Conservation (phyloP, 1,139 yeast genomes). For the Nematodospora anomalae region DNA sequence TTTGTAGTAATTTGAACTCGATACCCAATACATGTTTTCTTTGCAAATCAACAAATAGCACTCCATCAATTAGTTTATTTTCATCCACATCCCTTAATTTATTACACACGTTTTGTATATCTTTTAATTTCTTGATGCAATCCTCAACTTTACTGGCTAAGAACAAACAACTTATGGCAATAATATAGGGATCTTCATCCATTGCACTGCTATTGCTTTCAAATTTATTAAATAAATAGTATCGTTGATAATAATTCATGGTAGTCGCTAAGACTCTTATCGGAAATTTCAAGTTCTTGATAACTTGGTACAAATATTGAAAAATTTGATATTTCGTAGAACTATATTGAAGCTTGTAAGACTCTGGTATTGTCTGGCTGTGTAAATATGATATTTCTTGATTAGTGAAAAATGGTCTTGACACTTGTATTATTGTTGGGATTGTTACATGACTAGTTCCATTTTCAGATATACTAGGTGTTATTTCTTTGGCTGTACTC, state of each 20-base stretch:
- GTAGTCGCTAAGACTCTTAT: slow-evolving; percentile 64
- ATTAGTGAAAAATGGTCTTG: slow-evolving; percentile 64
- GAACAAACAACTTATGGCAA: slow-evolving; percentile 73
- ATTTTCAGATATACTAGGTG: slow-evolving; percentile 9
- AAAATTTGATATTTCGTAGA: slow-evolving; percentile 56
- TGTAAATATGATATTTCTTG: slow-evolving; percentile 57
- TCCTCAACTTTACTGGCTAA: slow-evolving; percentile 86
- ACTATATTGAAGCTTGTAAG: slow-evolving; percentile 45
- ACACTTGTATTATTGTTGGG: slow-evolving; percentile 43
- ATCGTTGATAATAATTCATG: slow-evolving; percentile 72
- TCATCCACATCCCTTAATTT: slow-evolving; percentile 36
- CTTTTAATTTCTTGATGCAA: slow-evolving; percentile 77
- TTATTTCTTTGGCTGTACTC: slow-evolving; percentile 7
- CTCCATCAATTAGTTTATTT: slow-evolving; percentile 17
- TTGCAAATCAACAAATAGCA: slow-evolving; percentile 42
- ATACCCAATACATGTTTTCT: slow-evolving; percentile 53
- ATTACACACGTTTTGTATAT: slow-evolving; percentile 50
- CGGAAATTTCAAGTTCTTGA: slow-evolving; percentile 61
- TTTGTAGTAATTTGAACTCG: slow-evolving; percentile 75
- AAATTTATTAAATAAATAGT: slow-evolving; percentile 62
- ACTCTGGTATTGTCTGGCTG: slow-evolving; percentile 51
- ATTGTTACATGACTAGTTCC: slow-evolving; percentile 8
- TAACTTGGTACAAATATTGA: slow-evolving; percentile 53
- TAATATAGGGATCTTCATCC: slow-evolving; percentile 47
- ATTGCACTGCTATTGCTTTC: slow-evolving; percentile 32